These are phyloP conservation scores for Penicillium sp. DNA, from an alignment of 2,329 filamentous ascomycete species.

Conservation along the genomic window DNA sequence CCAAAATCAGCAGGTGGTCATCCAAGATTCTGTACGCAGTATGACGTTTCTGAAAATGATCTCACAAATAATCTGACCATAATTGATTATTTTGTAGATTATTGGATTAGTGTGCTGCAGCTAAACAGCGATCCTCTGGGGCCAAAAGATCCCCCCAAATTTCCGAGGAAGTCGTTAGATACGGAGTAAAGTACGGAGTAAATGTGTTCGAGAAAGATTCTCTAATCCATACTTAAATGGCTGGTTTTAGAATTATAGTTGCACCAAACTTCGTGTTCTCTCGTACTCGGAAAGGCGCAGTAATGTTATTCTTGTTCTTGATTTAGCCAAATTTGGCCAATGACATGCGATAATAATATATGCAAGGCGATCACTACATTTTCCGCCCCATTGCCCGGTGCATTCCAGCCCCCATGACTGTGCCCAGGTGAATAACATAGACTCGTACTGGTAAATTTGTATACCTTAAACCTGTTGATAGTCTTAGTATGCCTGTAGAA, in stretches of 20 bases:
- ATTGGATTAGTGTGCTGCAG: neutral
- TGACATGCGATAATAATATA: neutral
- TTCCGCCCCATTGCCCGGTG: neutral
- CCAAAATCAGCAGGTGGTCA: conserved; percentile 6
- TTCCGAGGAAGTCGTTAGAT: neutral
- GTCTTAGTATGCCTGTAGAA: neutral
- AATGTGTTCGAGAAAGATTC: neutral
- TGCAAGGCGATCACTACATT: neutral
- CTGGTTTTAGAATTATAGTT: neutral
- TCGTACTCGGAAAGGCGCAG: neutral
- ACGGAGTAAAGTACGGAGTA: neutral
- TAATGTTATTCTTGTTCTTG: neutral
- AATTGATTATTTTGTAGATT: neutral
- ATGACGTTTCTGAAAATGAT: neutral
- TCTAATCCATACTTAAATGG: neutral
- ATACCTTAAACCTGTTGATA: neutral
- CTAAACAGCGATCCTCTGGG: neutral
- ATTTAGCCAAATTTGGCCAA: neutral
- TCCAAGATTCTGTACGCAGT: neutral
- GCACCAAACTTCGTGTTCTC: neutral
- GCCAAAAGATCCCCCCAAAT: neutral
- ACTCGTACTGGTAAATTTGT: neutral
- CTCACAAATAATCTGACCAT: neutral
- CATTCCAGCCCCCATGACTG: neutral
- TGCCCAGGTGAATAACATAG: neutral